These are phyloP conservation scores for Martensiomyces pterosporus DNA, from an alignment of 192 early-diverging fungal species.

Conservation along the genomic window DNA sequence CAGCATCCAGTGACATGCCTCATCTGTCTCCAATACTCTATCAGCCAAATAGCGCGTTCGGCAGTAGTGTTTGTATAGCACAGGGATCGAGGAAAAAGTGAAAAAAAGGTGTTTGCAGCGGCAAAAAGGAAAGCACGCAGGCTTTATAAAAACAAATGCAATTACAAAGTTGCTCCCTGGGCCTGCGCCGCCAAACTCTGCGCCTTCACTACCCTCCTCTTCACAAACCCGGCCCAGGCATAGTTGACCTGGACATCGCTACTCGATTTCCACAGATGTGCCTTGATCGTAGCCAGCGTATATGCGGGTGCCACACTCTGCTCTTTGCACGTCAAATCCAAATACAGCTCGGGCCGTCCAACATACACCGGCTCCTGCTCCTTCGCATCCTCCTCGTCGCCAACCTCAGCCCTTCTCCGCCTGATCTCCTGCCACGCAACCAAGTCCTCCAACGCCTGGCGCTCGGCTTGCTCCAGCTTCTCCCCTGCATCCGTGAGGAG, in stretches of 20 bases:
- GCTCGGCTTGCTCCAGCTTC: slow-evolving; percentile 22
- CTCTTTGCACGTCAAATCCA: slow-evolving; percentile 42
- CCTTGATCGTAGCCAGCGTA: slow-evolving; percentile 48
- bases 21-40: background rate
- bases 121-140: background rate
- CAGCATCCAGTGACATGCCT: background rate
- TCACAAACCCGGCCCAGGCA: slow-evolving; percentile 48
- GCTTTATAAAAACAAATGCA: too few relatives aligned
- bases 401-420: background rate
- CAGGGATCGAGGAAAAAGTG: background rate
- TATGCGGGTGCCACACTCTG: slow-evolving; percentile 10
- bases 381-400: too few relatives aligned
- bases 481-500: slow-evolving; percentile 31
- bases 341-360: slow-evolving; percentile 41
- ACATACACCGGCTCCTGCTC: slow-evolving; percentile 8
- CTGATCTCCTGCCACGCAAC: slow-evolving; percentile 14
- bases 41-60: background rate
- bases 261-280: slow-evolving; percentile 45
- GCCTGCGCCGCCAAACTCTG: slow-evolving; percentile 15
- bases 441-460: slow-evolving; percentile 32
- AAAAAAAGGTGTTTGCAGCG: background rate
- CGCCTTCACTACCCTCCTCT: slow-evolving; percentile 27
- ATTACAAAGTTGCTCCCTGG: too few relatives aligned
- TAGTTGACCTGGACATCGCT: slow-evolving; percentile 48
- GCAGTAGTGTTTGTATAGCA: background rate